Base-by-base conservation (phyloP, 2,329 filamentous ascomycete species). In the Talaromyces rugulosus region DNA sequence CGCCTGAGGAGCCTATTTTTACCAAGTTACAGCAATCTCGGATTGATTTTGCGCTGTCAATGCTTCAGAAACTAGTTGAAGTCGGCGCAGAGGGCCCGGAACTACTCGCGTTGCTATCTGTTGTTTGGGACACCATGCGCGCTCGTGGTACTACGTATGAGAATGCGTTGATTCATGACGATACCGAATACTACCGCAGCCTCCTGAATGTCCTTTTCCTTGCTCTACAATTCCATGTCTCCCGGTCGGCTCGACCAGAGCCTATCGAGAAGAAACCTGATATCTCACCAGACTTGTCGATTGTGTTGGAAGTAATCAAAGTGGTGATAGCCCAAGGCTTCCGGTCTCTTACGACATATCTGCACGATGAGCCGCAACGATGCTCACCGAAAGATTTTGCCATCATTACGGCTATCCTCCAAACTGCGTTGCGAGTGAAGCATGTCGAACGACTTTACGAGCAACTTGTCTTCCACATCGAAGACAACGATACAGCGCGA, bases 131-230 rank as follows among this genome's bases (percentile, higher is more conserved):
- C 55, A 81, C 86, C 14, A 81, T 89, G 54, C 79, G 80, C 42
- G 75, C 77, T 58, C 79, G 83, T 11, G 80, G 81, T 59, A 72
- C 80, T 6, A 83, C 85, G 50, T 89, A 89, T 66, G 86, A 88
- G 63, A 78, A 80, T 56, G 84, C 85, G 0, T 78, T 87, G 60
- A 78, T 80, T 4, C 80, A 80, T 59, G 80, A 84, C 16, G 81
- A 87, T 65, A 87, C 80, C 8, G 79, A 84, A 36, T 94, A 96
- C 71, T 96, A 96, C 75, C 89, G 95, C 56, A 89, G 88, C 0
- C 84, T 96, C 9, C 82, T 98, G 18, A 92, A 91, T 70, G 86
- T 94, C 3, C 83, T 99, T 5, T 97, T 95, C 71, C 87, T 98
- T 54, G 84, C 90, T 0, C 81, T 98, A 30, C 87, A 85, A 77